Base-by-base conservation (phyloP, 768 basidiomycete genomes). In the Brasilioporus rufonigricans region DNA sequence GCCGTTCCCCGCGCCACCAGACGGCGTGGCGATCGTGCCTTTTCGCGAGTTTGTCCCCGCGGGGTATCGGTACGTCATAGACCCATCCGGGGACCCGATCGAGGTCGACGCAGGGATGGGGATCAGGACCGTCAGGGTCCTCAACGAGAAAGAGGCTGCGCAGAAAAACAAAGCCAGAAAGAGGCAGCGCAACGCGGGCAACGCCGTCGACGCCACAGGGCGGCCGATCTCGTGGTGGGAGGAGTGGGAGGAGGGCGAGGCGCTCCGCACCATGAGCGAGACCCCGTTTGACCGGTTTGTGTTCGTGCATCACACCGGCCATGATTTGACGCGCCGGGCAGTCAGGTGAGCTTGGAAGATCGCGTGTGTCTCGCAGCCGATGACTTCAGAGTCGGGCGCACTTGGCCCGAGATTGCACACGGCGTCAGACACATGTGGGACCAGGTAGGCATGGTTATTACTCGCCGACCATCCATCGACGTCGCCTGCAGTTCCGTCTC, bases 1-100 rank as follows among this genome's bases (percentile, higher is more conserved):
- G 1, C 80, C 81, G 0, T 83, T 82, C 59, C 81, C 82, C 8
- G 14, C 41, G 2, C 44, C 58, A 0, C 79, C 80, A 0, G 60
- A 64, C 6, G 80, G 76, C 18, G 74, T 76, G 19, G 56, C 55
- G 27, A 72, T 83, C 55, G 63, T 74, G 33, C 71, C 78, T 0
- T 83, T 82, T 64, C 65, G 67, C 39, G 65, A 72, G 27, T 84
- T 77, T 58, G 65, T 4, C 0, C 67, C 71, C 0, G 48, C 16
- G 13, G 69, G 69, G 45, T 70, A 70, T 50, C 57, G 38, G 18
- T 31, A 23, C 27, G 14, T 52, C 21, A 36, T 9, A 1, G 51
- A 38, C 4, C 19, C 55, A 14, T 52, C 55, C 0, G 70, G 61
- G 10, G 49, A 56, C 13, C 5, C 41, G 41, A 53, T 66, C 50